Base-by-base conservation (phyloP, 1,139 yeast species). In the Geotrichum macrosporum region DNA sequence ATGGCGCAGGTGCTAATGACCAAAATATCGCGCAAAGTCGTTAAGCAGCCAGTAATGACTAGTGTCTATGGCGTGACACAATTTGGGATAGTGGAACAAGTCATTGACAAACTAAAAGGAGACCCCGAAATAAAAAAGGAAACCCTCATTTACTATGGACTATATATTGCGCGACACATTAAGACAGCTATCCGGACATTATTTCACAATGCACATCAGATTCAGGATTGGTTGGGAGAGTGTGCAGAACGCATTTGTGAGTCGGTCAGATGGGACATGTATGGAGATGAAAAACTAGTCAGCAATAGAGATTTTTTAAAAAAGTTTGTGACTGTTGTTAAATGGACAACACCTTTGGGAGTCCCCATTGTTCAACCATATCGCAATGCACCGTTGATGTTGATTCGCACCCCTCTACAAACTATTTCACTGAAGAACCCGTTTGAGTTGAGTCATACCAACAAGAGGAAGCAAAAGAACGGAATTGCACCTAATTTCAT, bases 31-130 rank as follows among this genome's bases (percentile, higher is more conserved):
- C 76, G 97, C 57, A 85, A 85, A 62, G 80, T 87, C 41, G 95
- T 88, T 38, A 89, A 89, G 62, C 95, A 87, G 65, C 86, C 97
- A 0, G 96, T 89, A 15, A 89, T 89, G 96, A 89, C 96, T 0
- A 87, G 85, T 58, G 96, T 89, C 36, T 89, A 89, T 63, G 97
- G 97, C 56, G 97, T 87, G 20, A 89, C 96, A 0, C 82, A 75
- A 61, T 77, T 83, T 53, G 96, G 96, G 15, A 95, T 95, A 0
- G 77, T 82, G 15, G 78, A 78, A 1, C 96, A 89, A 66, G 84
- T 88, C 56, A 46, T 54, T 32, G 53, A 54, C 18, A 60, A 56
- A 47, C 68, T 64, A 57, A 69, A 62, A 55, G 72, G 56, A 6
- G 38, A 38, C n/a, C 18, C 36, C n/a, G 47, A 19, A 1, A 27